Base-by-base conservation (phyloP, 78 protist species). In the Chrysochromulina tobinii region DNA sequence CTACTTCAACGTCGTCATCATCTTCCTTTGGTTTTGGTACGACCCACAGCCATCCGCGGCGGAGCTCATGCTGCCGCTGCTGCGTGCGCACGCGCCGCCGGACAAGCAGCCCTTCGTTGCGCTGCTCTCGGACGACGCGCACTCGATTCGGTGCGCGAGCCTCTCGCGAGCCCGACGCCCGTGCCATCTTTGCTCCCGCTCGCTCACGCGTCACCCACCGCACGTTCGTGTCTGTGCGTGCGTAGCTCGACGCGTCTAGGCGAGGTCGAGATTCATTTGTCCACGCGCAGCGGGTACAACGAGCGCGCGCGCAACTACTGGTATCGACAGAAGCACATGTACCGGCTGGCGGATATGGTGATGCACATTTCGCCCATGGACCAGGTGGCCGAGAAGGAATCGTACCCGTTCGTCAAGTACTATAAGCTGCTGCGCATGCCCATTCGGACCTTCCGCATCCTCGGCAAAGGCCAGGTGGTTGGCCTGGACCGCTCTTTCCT, bases 271-370 rank as follows among this genome's bases (percentile, higher is more conserved):
- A 69, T 69, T 7, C 79, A 69, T 51, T 51, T 4, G 18, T 6
- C 79, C 14, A 69, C 79, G 51, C 79, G 79, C 79, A 17, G 27
- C n/a, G 79, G 79, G 54, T 69, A 69, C 79, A 69, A 25, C 3
- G 79, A 69, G 38, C 79, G 79, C n/a, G 79, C 79, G 79, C 79
- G 79, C 38, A 69, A 69, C 79, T 69, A 69, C 51, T 27, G 38
- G 79, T 15, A n/a, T 5, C 79, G 79, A 11, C 79, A 69, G 50
- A 69, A 69, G 53, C 21, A n/a, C 79, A 69, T 69, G 79, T 69
- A 69, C 51, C 79, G 17, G 79, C 27, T 69, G 51, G 50, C 27
- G 50, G 79, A 69, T 51, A 69, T 69, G 79, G 79, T n/a, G 25
- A 11, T 69, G 50, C 17, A 69, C 79, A 69, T 69, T 12, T 69